A percentile compares a stretch with the other conserved stretches of the same genome.
Evolutionary conservation across 306 rosid species (phyloP).

Genomic region (Mimosa pudica): DNA sequence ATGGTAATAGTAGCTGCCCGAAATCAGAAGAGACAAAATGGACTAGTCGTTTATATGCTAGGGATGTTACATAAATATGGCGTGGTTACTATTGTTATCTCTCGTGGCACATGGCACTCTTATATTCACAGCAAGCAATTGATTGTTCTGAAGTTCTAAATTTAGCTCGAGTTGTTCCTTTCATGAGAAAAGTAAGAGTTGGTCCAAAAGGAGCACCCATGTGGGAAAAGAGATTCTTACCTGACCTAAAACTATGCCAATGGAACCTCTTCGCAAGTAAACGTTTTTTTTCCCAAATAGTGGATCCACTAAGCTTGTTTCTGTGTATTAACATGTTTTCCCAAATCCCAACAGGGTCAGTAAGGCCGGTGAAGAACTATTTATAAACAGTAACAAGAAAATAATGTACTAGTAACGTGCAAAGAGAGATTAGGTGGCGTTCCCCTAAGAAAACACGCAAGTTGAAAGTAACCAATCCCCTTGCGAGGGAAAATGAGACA

Average conservation of each 20-base stretch:
- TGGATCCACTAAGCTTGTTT: neutral
- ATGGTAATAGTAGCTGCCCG: neutral
- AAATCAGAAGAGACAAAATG: conserved; percentile 33
- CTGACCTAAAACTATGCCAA: neutral
- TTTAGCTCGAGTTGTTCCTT: conserved; percentile 1
- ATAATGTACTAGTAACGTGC: neutral
- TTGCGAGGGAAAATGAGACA: neutral
- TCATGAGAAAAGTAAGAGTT: neutral
- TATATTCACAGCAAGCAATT: conserved; percentile 33
- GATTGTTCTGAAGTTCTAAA: conserved; percentile 33
- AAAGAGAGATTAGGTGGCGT: neutral
- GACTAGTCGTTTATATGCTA: conserved; percentile 12
- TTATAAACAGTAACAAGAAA: neutral
- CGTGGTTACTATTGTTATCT: conserved; percentile 10
- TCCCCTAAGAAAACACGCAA: neutral
- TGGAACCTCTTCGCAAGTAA: neutral
- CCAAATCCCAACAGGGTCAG: neutral
- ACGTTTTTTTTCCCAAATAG: neutral
- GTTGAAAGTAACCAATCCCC: neutral
- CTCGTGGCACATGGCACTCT: conserved; percentile 34
- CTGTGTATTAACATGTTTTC: neutral
- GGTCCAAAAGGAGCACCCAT: neutral
- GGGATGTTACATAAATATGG: neutral
- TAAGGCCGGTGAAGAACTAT: neutral
- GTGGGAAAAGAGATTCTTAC: neutral